Evolutionary conservation across 202 grass and related monocot species (phyloP).

Genomic region (Alloteropsis angusta): DNA sequence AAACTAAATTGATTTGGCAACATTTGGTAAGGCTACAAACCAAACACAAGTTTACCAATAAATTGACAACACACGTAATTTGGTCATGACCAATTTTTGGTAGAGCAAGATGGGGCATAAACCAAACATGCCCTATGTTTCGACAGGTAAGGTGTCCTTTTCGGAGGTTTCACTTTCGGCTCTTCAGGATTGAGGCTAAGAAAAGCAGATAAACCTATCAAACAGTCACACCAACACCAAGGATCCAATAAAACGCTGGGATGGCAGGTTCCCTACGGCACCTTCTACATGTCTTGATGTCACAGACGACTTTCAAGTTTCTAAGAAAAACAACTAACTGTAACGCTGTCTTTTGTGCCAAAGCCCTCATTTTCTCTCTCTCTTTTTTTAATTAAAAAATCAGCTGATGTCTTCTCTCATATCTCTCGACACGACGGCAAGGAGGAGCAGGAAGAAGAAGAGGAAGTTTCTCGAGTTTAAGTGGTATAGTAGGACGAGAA

Average conservation of each 20-base stretch:
- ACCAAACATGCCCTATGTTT: no score
- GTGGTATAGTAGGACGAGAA: not conserved
- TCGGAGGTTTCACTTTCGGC: constrained; percentile 26
- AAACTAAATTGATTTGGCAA: no score
- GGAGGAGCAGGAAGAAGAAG: not conserved
- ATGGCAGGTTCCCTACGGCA: constrained; percentile 6
- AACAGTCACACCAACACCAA: not conserved
- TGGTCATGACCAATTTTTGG: no score
- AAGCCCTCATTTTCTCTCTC: not conserved
- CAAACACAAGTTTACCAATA: no score
- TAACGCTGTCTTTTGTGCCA: not conserved
- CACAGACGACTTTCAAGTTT: not conserved
- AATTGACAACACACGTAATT: no score
- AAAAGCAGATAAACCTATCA: constrained; percentile 6
- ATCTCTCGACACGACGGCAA: no score
- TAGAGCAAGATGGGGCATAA: no score
- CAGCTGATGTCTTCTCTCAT: no score
- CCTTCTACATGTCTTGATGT: constrained; percentile 1
- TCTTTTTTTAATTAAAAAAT: not conserved
- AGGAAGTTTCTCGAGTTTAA: not conserved
- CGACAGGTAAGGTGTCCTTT: constrained; percentile 34
- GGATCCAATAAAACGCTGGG: not conserved
- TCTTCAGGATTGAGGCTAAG: not conserved
- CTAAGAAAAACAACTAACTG: not conserved
- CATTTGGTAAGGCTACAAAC: no score